Base-by-base conservation (phyloP, 2,329 filamentous ascomycete species). In the Alternaria atra region DNA sequence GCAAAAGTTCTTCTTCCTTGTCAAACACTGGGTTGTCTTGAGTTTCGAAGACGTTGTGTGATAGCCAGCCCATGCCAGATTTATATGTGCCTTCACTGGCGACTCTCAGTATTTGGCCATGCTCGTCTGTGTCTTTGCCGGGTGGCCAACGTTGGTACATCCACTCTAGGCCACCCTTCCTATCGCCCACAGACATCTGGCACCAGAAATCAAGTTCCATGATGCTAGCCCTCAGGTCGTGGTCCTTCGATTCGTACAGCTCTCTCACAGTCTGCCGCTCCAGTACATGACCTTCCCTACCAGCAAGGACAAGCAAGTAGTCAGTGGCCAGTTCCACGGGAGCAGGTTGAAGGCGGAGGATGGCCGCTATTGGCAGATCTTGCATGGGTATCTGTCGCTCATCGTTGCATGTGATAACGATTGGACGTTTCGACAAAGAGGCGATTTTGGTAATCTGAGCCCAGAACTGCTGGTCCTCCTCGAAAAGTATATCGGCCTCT, bases 381-480 rank as follows among this genome's bases (percentile, higher is more conserved):
- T 90, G 85, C 1, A 92, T 77, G 0, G 94, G 93, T 6, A 99
- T 80, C n/a, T 92, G 81, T n/a, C 83, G 85, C 77, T 97, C 94
- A 66, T 97, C 89, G 68, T 94, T 98, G 82, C 96, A 99, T 0
- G 95, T 99, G 81, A 99, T 91, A 71, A 99, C 86, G 64, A 99
- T 93, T 0, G 95, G 95, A 32, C 95, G 87, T 79, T 93, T 97
- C 0, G 95, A 97, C 69, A 93, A 90, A 9, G 84, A 82, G 59
- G 97, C 92, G 60, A 99, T 85, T 20, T 86, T 86, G 44, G 91
- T 83, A 4, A 98, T 86, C 0, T 92, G 95, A 1, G 85, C 80
- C 95, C 95, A 99, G 73, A 99, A 99, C 64, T 94, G 90, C 77
- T 93, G 94, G 76, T 99, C 95, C 75, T 98, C 94, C 55, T 97